phyloP scores from a whole-genome alignment of 1,284 basidiomycete genomes.

The Coniophora puteana region DNA sequence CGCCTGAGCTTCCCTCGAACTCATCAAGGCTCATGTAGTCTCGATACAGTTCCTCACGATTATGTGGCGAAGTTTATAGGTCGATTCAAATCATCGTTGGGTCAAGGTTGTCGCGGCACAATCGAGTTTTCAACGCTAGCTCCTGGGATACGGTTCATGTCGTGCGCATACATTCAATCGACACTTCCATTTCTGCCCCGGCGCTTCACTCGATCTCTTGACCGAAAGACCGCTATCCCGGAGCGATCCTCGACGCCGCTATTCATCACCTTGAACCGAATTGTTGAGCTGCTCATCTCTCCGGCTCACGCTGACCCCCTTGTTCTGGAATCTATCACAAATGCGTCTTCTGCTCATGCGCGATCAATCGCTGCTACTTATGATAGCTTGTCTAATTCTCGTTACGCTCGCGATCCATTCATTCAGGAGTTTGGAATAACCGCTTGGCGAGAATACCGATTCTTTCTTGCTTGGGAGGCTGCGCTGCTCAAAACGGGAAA shows the following conservation, averaged over 20 bases:
- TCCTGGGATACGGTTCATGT: conserved; percentile 19
- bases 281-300: conserved; percentile 14
- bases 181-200: conserved; percentile 32
- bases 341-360: conserved; percentile 39
- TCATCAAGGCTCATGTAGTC: too few relatives aligned
- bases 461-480: conserved; percentile 50
- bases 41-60: background rate
- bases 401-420: conserved; percentile 19
- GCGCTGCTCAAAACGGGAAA: conserved; percentile 38
- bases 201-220: conserved; percentile 11
- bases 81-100: conserved; percentile 21
- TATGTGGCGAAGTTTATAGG: conserved; percentile 20
- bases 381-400: conserved; percentile 26
- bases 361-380: conserved; percentile 19
- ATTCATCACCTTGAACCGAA: too few relatives aligned
- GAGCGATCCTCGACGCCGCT: too few relatives aligned
- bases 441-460: conserved; percentile 45
- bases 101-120: too few relatives aligned
- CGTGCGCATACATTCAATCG: conserved; percentile 26
- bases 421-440: conserved; percentile 32
- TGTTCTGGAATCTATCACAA: conserved; percentile 36
- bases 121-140: conserved; percentile 35
- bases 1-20: too few relatives aligned
- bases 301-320: conserved; percentile 27
- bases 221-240: too few relatives aligned